Conservation (phyloP, 2,329 filamentous ascomycete species). For the Colletotrichum euphorbiae region DNA sequence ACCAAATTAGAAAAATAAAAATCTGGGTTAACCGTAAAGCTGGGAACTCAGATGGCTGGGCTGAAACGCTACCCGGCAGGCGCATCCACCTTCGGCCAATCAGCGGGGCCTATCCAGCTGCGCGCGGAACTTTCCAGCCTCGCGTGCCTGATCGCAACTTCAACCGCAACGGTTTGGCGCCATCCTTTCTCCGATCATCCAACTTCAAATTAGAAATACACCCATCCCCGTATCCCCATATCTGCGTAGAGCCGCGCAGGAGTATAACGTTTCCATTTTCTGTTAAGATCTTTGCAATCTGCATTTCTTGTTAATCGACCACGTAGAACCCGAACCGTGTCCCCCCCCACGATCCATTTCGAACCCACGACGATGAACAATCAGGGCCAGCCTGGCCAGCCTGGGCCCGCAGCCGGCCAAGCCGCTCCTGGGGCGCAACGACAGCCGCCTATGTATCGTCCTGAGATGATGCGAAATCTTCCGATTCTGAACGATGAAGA, state of each 20-base stretch:
- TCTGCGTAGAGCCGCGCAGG: background rate
- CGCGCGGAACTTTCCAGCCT: slow-evolving; percentile 38
- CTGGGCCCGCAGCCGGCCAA: slow-evolving; percentile 29
- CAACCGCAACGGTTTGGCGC: background rate
- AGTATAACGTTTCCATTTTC: background rate
- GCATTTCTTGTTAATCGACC: no score
- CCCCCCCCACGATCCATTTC: background rate
- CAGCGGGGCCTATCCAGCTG: slow-evolving; percentile 1
- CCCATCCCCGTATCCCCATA: background rate
- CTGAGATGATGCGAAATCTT: slow-evolving; percentile 63
- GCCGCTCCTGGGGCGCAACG: slow-evolving; percentile 44
- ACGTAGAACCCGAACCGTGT: background rate
- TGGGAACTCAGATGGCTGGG: no score
- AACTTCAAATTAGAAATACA: background rate
- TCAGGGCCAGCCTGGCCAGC: slow-evolving; percentile 40
- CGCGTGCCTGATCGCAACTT: slow-evolving; percentile 29
- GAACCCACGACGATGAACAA: slow-evolving; percentile 37
- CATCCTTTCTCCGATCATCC: background rate
- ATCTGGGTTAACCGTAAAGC: no score
- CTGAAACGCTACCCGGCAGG: no score
- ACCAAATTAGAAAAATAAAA: no score
- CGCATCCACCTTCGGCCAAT: slow-evolving; percentile 19
- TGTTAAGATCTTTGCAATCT: no score
- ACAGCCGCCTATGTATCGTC: slow-evolving; percentile 59
- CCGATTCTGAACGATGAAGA: slow-evolving; percentile 65